A percentile compares a stretch with the other conserved stretches of the same genome.
These are phyloP conservation scores for Ambrosiella xylebori DNA, from an alignment of 2,329 filamentous ascomycete species.

Conservation along the genomic window DNA sequence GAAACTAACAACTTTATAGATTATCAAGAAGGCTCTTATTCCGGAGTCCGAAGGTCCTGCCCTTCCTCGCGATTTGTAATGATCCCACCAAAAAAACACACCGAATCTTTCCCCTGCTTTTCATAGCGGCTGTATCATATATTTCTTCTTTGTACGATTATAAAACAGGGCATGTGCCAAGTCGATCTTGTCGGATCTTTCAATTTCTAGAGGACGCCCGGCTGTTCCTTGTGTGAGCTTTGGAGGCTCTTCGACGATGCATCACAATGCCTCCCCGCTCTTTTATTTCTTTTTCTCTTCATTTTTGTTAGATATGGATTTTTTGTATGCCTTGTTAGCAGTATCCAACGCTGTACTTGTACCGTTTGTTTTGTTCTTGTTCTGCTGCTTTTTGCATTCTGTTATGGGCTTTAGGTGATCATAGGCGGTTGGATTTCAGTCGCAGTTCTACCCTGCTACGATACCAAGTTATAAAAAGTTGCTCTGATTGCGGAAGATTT, in stretches of 20 bases:
- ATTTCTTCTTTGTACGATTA: slow-evolving; percentile 12
- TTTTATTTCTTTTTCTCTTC: neutral
- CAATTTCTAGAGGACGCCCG: neutral
- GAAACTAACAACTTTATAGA: slow-evolving; percentile 11
- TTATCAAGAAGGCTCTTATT: slow-evolving; percentile 13
- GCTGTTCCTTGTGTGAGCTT: neutral
- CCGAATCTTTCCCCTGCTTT: slow-evolving; percentile 3
- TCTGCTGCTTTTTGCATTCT: neutral
- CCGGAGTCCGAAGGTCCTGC: slow-evolving; percentile 10
- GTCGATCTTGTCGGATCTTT: neutral
- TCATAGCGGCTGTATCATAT: slow-evolving; percentile 16
- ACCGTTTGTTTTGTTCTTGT: neutral
- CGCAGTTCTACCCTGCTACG: slow-evolving; percentile 3
- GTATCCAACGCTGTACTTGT: slow-evolving; percentile 6
- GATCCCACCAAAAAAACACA: neutral
- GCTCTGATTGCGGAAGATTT: neutral
- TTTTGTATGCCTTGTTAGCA: slow-evolving; percentile 5
- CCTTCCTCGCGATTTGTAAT: slow-evolving; percentile 12
- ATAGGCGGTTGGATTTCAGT: slow-evolving; percentile 8
- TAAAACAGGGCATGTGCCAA: neutral
- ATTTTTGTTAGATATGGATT: slow-evolving; percentile 1
- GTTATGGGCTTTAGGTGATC: slow-evolving; percentile 3
- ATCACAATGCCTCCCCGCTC: neutral
- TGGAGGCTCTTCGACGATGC: neutral
- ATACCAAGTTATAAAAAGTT: slow-evolving; percentile 1